These are phyloP conservation scores for Brassica hybrid DNA, from an alignment of 441 rosid species.

Conservation along the genomic window DNA sequence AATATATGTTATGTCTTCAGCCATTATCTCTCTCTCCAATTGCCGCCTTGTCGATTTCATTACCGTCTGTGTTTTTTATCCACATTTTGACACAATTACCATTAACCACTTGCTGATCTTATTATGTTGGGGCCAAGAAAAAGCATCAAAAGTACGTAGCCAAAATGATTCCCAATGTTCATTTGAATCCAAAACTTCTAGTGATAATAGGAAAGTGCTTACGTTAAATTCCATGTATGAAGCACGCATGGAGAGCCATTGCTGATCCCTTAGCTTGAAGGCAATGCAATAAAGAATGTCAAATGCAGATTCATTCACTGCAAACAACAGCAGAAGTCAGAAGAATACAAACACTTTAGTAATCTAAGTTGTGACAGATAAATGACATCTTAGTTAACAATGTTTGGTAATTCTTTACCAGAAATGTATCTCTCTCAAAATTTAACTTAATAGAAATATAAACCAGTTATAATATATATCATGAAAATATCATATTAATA, in stretches of 20 bases:
- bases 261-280: constrained; percentile 51
- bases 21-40: constrained; percentile 87
- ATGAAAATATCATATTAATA: no score
- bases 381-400: background rate
- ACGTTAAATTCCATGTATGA: constrained; percentile 50
- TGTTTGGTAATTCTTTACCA: constrained; percentile 20
- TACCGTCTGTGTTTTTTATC: constrained; percentile 60
- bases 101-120: constrained; percentile 1
- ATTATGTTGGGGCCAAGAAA: background rate
- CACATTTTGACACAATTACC: constrained; percentile 12
- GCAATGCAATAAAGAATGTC: constrained; percentile 49
- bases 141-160: background rate
- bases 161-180: background rate
- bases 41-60: constrained; percentile 94
- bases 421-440: constrained; percentile 9
- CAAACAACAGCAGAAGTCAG: constrained; percentile 10
- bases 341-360: constrained; percentile 7
- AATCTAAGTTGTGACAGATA: background rate
- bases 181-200: background rate
- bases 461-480: no score
- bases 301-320: constrained; percentile 47
- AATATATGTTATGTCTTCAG: constrained; percentile 66
- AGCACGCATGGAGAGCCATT: constrained; percentile 48
- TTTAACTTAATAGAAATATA: no score
- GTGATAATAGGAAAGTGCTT: constrained; percentile 8